These are phyloP conservation scores for Chloris gayana DNA, from an alignment of 176 grass and related monocot genomes.

Conservation along the genomic window DNA sequence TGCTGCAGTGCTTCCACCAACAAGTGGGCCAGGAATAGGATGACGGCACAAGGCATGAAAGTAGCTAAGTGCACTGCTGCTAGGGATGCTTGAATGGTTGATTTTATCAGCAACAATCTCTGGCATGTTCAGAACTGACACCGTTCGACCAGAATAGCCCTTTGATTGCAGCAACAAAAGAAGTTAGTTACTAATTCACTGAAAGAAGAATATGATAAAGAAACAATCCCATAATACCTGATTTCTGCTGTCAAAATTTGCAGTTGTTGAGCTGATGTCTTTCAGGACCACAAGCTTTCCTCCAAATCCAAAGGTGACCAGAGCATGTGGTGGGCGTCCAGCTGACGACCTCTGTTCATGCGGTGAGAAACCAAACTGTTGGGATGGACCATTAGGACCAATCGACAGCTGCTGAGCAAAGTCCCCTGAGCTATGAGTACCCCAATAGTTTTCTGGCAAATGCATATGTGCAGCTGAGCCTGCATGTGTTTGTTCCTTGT, in stretches of 20 bases:
- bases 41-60: constrained; percentile 70
- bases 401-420: constrained; percentile 54
- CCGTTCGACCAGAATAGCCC: constrained; percentile 40
- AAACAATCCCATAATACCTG: constrained; percentile 53
- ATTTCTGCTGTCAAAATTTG: constrained; percentile 58
- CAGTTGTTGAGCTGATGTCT: constrained; percentile 56
- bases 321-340: constrained; percentile 77
- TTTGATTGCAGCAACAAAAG: constrained; percentile 51
- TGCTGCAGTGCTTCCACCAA: constrained; percentile 72
- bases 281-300: constrained; percentile 84
- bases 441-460: constrained; percentile 52
- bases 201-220: constrained; percentile 17
- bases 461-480: constrained; percentile 35
- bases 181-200: constrained; percentile 33
- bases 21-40: constrained; percentile 87
- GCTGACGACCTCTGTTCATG: constrained; percentile 71
- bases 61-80: constrained; percentile 54
- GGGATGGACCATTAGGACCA: constrained; percentile 45
- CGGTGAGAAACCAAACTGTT: constrained; percentile 55
- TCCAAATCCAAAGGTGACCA: constrained; percentile 86
- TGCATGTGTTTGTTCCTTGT: constrained; percentile 40
- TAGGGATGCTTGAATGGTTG: constrained; percentile 43
- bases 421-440: constrained; percentile 46
- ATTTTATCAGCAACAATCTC: constrained; percentile 73
- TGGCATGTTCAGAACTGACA: constrained; percentile 70